phyloP scores from a whole-genome alignment of 2,329 filamentous ascomycete genomes.

The Coleophoma eucalyptorum region DNA sequence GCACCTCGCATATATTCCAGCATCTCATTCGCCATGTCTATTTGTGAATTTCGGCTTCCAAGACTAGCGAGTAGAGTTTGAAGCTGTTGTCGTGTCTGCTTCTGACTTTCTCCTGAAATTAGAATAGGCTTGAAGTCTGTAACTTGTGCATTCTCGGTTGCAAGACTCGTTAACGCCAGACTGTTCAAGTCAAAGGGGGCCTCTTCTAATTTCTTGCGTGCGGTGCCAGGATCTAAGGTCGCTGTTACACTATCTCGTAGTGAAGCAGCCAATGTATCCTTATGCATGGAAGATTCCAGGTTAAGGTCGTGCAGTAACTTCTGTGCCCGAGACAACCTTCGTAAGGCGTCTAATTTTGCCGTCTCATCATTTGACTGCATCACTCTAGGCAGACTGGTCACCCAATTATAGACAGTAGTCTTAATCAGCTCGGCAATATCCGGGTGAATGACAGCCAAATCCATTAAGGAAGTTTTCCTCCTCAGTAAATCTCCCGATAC shows the following conservation, averaged over 20 bases:
- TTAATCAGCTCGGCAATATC: slow-evolving; percentile 63
- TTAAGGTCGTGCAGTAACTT: slow-evolving; percentile 60
- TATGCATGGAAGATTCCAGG: slow-evolving; percentile 61
- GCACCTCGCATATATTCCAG: slow-evolving; percentile 58
- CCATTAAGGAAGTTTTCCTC: slow-evolving; percentile 46
- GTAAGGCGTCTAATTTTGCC: slow-evolving; percentile 68
- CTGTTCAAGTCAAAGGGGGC: slow-evolving; percentile 21
- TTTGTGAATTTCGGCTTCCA: slow-evolving; percentile 53
- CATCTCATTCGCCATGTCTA: slow-evolving; percentile 61
- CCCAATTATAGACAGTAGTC: slow-evolving; percentile 74
- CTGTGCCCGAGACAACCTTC: slow-evolving; percentile 73
- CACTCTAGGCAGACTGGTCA: slow-evolving; percentile 71
- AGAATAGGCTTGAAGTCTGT: slow-evolving; percentile 57
- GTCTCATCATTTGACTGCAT: slow-evolving; percentile 83
- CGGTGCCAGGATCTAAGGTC: slow-evolving; percentile 15
- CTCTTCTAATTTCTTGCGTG: slow-evolving; percentile 15
- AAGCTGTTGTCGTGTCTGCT: slow-evolving; percentile 54
- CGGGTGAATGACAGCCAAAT: slow-evolving; percentile 59
- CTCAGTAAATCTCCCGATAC: slow-evolving; percentile 20
- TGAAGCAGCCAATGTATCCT: slow-evolving; percentile 62
- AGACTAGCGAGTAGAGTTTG: slow-evolving; percentile 52
- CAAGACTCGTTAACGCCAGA: slow-evolving; percentile 24
- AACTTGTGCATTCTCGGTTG: slow-evolving; percentile 11
- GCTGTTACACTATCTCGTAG: slow-evolving; percentile 69
- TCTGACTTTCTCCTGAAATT: slow-evolving; percentile 62